Evolutionary conservation across 1,284 basidiomycete genomes (phyloP), one percentile per base, ranked within the genome.

Genomic region (Ustilago trichophora): DNA sequence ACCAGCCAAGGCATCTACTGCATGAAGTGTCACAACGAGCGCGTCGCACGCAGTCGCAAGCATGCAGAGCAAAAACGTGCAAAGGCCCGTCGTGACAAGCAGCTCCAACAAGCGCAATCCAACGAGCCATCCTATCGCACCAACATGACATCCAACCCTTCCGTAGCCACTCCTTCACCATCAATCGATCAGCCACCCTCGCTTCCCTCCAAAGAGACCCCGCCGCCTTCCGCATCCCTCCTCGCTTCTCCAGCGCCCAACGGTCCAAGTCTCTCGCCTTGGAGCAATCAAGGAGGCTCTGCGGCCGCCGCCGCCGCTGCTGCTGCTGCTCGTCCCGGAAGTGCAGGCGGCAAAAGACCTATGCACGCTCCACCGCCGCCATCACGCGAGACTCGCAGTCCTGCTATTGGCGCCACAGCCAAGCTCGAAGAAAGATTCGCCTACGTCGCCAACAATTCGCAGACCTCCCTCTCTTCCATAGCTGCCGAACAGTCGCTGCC

Each of bases 1-100:
- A 98, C 96, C 1, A 92, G 89, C 65, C 92, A 97, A 77, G 95
- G 96, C 43, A 98, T 98, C 67, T 98, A 98, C 83, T 98, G 95
- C 82, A 97, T 98, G 94, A 77, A 88, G 48, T 98, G 95, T 78
- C 96, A 98, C 82, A 96, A 94, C 83, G 91, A 97, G 63, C 90
- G 96, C 52, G 95, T 98, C 78, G 92, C 92, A 25, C 87, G 91
- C 69, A 93, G 92, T 72, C 84, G 92, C 67, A 88, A 91, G 64
- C 92, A 97, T 81, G 90, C 91, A 2, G 92, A 97, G 83, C 86
- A 85, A 24, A 87, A 87, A 22, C 53, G 65, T 7, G 63, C 62
- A 26, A 66, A 52, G 22, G 56, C 63, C 2, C 56, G 51, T 12
- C 64, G 58, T 18, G 63, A 63, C 22, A 66, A 71, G 37, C 57